These are phyloP conservation scores for Lachancea waltii DNA, from an alignment of 805 yeast genomes.

Conservation along the genomic window DNA sequence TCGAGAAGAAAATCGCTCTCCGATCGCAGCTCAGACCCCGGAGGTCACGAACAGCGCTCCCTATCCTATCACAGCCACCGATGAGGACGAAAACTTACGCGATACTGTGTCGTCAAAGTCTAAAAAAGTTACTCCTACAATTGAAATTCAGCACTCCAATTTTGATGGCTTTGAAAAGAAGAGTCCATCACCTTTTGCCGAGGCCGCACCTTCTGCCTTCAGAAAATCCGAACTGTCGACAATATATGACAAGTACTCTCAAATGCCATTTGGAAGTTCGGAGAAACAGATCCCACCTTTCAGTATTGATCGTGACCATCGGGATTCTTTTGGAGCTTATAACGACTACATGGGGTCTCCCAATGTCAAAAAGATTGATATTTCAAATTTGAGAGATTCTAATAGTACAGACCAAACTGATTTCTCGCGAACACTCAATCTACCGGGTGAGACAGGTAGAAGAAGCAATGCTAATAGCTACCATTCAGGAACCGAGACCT, in stretches of 20 bases:
- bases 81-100: too few relatives aligned
- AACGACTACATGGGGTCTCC: slow-evolving; percentile 23
- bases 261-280: slow-evolving; percentile 6
- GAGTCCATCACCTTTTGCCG: neutral
- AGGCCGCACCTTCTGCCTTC: neutral
- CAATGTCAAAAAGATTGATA: slow-evolving; percentile 19
- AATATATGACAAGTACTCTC: slow-evolving; percentile 15
- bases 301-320: slow-evolving; percentile 10
- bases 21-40: neutral
- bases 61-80: too few relatives aligned
- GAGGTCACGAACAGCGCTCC: neutral
- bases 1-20: neutral
- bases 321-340: slow-evolving; percentile 20
- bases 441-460: slow-evolving; percentile 1
- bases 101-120: too few relatives aligned
- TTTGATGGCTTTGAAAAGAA: slow-evolving; percentile 8
- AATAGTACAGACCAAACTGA: slow-evolving; percentile 14
- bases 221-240: slow-evolving; percentile 15
- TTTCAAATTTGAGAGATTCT: slow-evolving; percentile 22
- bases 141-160: slow-evolving; percentile 12
- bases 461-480: slow-evolving; percentile 2
- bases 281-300: neutral
- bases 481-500: slow-evolving; percentile 12
- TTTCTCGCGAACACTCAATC: slow-evolving; percentile 5
- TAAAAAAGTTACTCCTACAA: slow-evolving; percentile 7